A percentile compares a stretch with the other conserved stretches of the same genome.
Conservation (phyloP, 2,329 filamentous ascomycete species). For the Clonostachys rosea region DNA sequence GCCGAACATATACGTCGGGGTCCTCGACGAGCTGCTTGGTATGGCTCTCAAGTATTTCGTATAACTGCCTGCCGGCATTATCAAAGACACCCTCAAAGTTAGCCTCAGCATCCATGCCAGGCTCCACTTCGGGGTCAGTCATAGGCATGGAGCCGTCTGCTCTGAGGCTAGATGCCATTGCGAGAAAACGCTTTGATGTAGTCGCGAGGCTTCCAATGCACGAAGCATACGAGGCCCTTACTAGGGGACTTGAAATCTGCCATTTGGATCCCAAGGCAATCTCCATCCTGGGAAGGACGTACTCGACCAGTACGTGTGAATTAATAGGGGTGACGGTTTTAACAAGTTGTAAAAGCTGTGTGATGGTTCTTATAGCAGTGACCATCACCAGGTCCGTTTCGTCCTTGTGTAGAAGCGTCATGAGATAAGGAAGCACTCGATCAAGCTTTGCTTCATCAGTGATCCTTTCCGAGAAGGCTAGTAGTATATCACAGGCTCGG, state of each 20-base stretch:
- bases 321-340: conserved; percentile 79
- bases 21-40: conserved; percentile 90
- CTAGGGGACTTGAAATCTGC: conserved; percentile 55
- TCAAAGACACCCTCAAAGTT: conserved; percentile 84
- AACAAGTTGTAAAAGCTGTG: conserved; percentile 83
- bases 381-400: conserved; percentile 80
- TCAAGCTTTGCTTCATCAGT: conserved; percentile 97
- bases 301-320: conserved; percentile 64
- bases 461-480: conserved; percentile 86
- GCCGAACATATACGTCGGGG: conserved; percentile 74
- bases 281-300: conserved; percentile 61
- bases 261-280: conserved; percentile 40
- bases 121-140: conserved; percentile 75
- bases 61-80: conserved; percentile 75
- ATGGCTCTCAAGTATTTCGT: conserved; percentile 80
- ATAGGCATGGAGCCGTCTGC: conserved; percentile 78
- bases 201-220: conserved; percentile 85
- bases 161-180: conserved; percentile 83
- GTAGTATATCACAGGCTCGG: conserved; percentile 82
- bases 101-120: conserved; percentile 60
- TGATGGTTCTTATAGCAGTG: conserved; percentile 79
- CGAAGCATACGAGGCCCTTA: conserved; percentile 88
- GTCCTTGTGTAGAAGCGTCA: conserved; percentile 71
- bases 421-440: conserved; percentile 84
- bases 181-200: conserved; percentile 79